A percentile compares a stretch with the other conserved stretches of the same genome.
Conservation (phyloP, 2,329 filamentous ascomycete species). For the Sarocladium strictum region DNA sequence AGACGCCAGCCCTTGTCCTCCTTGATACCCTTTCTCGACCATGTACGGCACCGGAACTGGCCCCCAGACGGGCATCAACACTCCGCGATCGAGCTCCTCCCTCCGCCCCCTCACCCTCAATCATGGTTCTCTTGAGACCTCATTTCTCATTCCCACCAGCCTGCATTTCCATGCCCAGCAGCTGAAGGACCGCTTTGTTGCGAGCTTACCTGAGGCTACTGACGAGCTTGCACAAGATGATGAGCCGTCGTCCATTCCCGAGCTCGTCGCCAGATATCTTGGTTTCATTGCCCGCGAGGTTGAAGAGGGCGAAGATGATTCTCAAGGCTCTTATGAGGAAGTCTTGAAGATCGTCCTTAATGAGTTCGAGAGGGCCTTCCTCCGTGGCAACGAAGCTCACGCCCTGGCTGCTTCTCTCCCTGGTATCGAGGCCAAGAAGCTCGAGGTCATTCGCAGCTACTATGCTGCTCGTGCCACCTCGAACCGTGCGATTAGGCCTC, state of each 20-base stretch:
- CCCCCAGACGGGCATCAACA: conserved; percentile 93
- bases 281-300: conserved; percentile 85
- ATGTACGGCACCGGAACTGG: conserved; percentile 85
- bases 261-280: conserved; percentile 90
- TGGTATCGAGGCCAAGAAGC: conserved; percentile 89
- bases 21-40: conserved; percentile 25
- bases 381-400: conserved; percentile 94
- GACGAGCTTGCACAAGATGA: conserved; percentile 98
- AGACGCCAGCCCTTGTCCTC: not conserved
- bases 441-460: conserved; percentile 84
- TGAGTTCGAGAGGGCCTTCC: conserved; percentile 93
- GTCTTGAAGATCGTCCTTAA: conserved; percentile 88
- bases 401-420: conserved; percentile 79
- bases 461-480: conserved; percentile 80
- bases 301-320: conserved; percentile 85
- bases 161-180: conserved; percentile 95
- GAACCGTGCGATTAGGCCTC: conserved; percentile 80
- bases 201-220: conserved; percentile 81
- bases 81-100: conserved; percentile 87
- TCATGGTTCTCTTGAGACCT: conserved; percentile 93
- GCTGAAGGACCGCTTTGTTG: conserved; percentile 83
- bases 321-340: conserved; percentile 83
- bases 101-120: conserved; percentile 84
- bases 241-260: conserved; percentile 91
- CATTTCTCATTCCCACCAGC: conserved; percentile 89